Evolutionary conservation across 305 asterid species (phyloP), one percentile per base, ranked within the genome.

Genomic region (Solanum chacoense): DNA sequence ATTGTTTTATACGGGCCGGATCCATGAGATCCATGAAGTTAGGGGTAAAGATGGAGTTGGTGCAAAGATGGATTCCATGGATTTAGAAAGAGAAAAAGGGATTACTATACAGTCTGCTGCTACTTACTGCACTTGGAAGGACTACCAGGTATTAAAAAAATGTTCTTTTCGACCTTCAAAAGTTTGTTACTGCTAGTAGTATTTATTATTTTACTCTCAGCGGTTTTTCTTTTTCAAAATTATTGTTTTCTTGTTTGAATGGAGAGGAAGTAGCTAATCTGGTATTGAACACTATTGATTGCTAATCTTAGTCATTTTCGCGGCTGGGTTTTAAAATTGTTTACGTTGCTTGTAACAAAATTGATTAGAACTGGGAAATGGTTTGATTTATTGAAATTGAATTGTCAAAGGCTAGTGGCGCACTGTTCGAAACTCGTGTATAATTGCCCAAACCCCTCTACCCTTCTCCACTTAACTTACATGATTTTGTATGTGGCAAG

Each of bases 1-100:
- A n/a, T 37, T 96, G 93, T 98, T 31, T 84, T 98, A 98, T 77
- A 98, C 99, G 40, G 99, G 99, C 81, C 94, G 98, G 94, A 98
- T 96, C 93, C 98, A 96, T 90, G 98, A 97, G 93, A 96, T 97
- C 73, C 99, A 96, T 73, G 99, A 98, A 93, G 99, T 98, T 20
- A 89, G 98, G 50, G 99, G 99, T 89, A 98, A 91, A 93, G 99
- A 98, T 89, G 99, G 99, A 59, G 98, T 96, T 32, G 99, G 99
- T 7, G 99, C 99, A 28, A 98, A 96, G 81, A 98, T 98, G 99
- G 99, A 98, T 90, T 96, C 98, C n/a, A 98, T 96, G 99, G 99
- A 96, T 90, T 94, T 96, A 93, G 99, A 98, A 94, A 94, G 99
- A 87, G 99, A 98, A 91, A 98, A 96, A 86, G 99, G 99, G 91